Evolutionary conservation across 2,329 filamentous ascomycete genomes (phyloP).

Genomic region (Mycosphaerella sp.): DNA sequence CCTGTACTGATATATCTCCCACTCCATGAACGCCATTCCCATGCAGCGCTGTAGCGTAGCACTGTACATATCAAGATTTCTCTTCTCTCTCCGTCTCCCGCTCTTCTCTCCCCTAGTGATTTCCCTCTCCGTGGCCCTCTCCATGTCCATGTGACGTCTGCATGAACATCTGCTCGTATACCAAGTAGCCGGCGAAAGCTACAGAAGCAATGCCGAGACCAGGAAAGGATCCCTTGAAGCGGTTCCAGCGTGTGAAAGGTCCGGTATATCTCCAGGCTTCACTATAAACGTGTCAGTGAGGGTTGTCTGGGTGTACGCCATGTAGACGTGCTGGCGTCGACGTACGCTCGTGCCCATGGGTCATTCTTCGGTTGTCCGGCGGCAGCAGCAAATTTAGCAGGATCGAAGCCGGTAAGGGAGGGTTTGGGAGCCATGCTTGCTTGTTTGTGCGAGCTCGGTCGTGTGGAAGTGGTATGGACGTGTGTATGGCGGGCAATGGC

Average conservation of each 20-base stretch:
- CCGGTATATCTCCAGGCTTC: constrained; percentile 94
- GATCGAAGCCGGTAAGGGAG: constrained; percentile 90
- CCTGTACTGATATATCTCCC: not conserved
- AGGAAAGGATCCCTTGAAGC: constrained; percentile 79
- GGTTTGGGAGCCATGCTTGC: constrained; percentile 46
- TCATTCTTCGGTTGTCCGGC: constrained; percentile 56
- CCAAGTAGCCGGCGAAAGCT: constrained; percentile 83
- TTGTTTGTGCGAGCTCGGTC: constrained; percentile 10
- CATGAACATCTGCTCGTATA: constrained; percentile 81
- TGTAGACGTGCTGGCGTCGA: not conserved
- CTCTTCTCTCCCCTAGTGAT: constrained; percentile 16
- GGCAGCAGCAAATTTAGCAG: constrained; percentile 69
- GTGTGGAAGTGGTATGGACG: not conserved
- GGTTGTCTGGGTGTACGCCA: not conserved
- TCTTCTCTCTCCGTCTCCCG: not conserved
- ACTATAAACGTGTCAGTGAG: constrained; percentile 44
- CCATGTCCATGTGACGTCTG: constrained; percentile 17
- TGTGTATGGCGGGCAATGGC: not conserved
- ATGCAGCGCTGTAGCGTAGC: not conserved
- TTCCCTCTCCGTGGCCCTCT: constrained; percentile 22
- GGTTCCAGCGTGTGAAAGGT: constrained; percentile 79
- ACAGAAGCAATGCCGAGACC: constrained; percentile 88
- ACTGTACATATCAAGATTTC: not conserved
- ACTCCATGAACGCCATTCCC: not conserved
- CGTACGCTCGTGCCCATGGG: constrained; percentile 58